Evolutionary conservation across 2,329 filamentous ascomycete species (phyloP), one percentile per base, ranked within the genome.

Genomic region (Cladosporium velox): DNA sequence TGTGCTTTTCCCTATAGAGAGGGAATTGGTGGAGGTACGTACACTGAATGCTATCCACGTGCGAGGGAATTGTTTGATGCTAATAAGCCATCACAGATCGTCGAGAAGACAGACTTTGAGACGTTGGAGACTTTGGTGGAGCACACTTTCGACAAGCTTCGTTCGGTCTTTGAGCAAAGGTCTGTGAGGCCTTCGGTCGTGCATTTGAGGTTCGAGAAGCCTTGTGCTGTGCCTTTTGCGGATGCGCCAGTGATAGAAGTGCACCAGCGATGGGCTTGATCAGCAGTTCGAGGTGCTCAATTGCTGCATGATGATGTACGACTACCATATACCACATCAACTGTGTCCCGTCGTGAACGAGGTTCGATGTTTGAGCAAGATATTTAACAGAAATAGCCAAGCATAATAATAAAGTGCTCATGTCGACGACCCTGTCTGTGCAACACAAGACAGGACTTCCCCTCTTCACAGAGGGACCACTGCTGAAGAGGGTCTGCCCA

Each of bases 221-320:
- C 91, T 2, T 87, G 89, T 14, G 91, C 91, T 0, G 88, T 93
- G 24, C 85, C 87, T 0, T 86, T 90, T 71, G 91, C 91, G 1
- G 90, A 92, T 69, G 88, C 87, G 12, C 89, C 90, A 0, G 83
- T 84, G 4, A 87, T 93, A 6, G 89, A 92, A 75, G 82, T 89
- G 41, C 57, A 59, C 18, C 47, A 59, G 49, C 64, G 64, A 55
- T 64, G 61, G 61, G 24, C 54, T 34, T 64, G 61, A 64, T 52
- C 8, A 6, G 41, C n/a, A 12, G 41, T 12, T 47, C 10, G 10
- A 21, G 41, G 41, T 24, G 12, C 14, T 38, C 8, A 5, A 30
- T 30, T 11, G 47, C 30, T 21, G 52, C 8, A 32, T 3, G 15
- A 34, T n/a, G 8, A 34, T 21, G 26, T 18, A 34, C n/a, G 18